These are phyloP conservation scores for Sporothrix sp. DNA, from an alignment of 2,329 filamentous ascomycete species.

Conservation along the genomic window DNA sequence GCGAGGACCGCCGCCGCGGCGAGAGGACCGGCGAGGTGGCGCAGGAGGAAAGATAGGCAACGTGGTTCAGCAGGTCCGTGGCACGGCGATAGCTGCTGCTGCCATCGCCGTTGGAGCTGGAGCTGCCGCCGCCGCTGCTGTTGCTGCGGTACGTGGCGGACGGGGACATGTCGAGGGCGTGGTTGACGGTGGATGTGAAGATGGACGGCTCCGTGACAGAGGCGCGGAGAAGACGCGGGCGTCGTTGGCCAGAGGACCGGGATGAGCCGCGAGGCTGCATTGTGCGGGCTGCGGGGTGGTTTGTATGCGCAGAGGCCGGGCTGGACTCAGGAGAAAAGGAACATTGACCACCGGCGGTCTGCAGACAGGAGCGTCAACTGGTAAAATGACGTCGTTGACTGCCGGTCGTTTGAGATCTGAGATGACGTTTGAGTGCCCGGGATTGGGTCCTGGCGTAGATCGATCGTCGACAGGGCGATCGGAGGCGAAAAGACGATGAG, in stretches of 20 bases:
- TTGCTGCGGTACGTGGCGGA: conserved; percentile 4
- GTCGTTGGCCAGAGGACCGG: conserved; percentile 31
- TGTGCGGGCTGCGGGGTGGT: neutral
- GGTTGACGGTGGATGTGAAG: conserved; percentile 44
- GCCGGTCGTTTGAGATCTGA: neutral
- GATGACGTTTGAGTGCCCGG: neutral
- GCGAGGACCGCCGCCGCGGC: neutral
- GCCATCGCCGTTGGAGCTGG: neutral
- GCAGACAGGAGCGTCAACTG: neutral
- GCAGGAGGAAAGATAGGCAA: conserved; percentile 37
- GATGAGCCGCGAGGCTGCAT: conserved; percentile 27
- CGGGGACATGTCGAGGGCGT: conserved; percentile 38
- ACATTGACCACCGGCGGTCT: no score
- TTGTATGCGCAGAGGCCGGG: neutral
- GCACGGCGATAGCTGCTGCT: conserved; percentile 31
- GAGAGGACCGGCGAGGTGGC: conserved; percentile 7
- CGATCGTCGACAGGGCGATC: neutral
- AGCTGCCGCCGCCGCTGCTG: neutral
- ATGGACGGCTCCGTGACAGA: conserved; percentile 49
- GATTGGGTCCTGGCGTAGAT: conserved; percentile 1
- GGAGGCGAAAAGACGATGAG: neutral
- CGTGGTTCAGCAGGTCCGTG: conserved; percentile 44
- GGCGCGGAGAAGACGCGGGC: conserved; percentile 45
- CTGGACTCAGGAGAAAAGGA: no score
- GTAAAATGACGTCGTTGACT: conserved; percentile 5